A percentile compares a stretch with the other conserved stretches of the same genome.
Evolutionary conservation across 805 yeast species (phyloP).

Genomic region (Candida easanensis): DNA sequence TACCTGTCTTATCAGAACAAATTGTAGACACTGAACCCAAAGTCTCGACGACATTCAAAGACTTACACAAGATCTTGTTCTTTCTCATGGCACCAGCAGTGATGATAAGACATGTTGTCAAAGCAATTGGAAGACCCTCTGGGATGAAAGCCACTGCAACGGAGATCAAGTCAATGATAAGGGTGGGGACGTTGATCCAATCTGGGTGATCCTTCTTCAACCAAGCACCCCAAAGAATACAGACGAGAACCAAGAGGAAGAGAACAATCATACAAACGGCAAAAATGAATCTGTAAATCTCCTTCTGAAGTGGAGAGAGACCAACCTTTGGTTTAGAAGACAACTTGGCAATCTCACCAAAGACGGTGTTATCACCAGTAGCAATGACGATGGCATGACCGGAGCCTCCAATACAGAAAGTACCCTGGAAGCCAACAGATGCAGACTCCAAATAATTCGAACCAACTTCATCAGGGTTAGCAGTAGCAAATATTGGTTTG

Average conservation of each 20-base stretch:
- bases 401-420: constrained; percentile 40
- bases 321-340: constrained; percentile 38
- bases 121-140: constrained; percentile 50
- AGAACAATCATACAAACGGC: constrained; percentile 28
- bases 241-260: constrained; percentile 29
- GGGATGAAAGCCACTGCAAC: constrained; percentile 50
- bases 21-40: constrained; percentile 51
- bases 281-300: constrained; percentile 36
- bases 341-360: constrained; percentile 45
- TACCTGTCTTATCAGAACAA: constrained; percentile 44
- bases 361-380: constrained; percentile 44
- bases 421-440: constrained; percentile 46
- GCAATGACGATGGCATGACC: constrained; percentile 43
- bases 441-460: constrained; percentile 41
- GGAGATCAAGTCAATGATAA: constrained; percentile 43
- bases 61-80: constrained; percentile 42
- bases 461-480: constrained; percentile 27
- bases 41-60: constrained; percentile 50
- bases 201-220: constrained; percentile 34
- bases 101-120: constrained; percentile 46
- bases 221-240: constrained; percentile 45
- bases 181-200: constrained; percentile 40
- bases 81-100: constrained; percentile 46
- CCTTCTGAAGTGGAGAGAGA: constrained; percentile 41
- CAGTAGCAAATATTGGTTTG: constrained; percentile 35